A percentile compares a stretch with the other conserved stretches of the same genome.
Conservation (phyloP, 495 filamentous ascomycete genomes). For the Durotheca rogersii region DNA sequence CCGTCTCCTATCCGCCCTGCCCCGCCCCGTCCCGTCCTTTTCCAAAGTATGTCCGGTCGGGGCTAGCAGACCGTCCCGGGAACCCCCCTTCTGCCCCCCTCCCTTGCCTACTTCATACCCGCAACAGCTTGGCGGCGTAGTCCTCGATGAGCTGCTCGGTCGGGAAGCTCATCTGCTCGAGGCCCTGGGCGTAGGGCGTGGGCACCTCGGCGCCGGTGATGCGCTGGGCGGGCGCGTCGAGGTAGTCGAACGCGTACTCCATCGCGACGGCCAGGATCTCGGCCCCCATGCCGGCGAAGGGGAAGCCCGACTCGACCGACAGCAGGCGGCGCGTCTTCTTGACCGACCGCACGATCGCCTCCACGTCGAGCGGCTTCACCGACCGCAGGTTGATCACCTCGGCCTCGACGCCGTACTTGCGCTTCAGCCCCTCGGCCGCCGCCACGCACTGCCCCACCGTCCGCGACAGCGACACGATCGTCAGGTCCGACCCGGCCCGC, state of each 20-base stretch:
- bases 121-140: conserved; percentile 80
- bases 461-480: conserved; percentile 90
- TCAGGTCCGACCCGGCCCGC: conserved; percentile 91
- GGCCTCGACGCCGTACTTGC: conserved; percentile 91
- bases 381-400: conserved; percentile 98
- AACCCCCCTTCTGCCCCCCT: conserved; percentile 1
- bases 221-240: conserved; percentile 87
- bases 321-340: conserved; percentile 97
- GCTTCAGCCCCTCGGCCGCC: conserved; percentile 85
- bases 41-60: no score
- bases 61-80: no score
- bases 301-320: conserved; percentile 93
- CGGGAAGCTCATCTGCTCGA: conserved; percentile 93
- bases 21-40: no score
- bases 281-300: conserved; percentile 84
- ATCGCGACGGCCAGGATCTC: conserved; percentile 92
- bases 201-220: conserved; percentile 96
- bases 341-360: conserved; percentile 90
- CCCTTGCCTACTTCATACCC: conserved; percentile 55
- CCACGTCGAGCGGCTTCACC: conserved; percentile 93
- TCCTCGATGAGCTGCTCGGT: conserved; percentile 77
- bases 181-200: conserved; percentile 83
- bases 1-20: neutral
- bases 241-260: conserved; percentile 98
- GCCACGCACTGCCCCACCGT: conserved; percentile 90